Conservation (phyloP, 257 asterid species). For the Forsythia viridissima region DNA sequence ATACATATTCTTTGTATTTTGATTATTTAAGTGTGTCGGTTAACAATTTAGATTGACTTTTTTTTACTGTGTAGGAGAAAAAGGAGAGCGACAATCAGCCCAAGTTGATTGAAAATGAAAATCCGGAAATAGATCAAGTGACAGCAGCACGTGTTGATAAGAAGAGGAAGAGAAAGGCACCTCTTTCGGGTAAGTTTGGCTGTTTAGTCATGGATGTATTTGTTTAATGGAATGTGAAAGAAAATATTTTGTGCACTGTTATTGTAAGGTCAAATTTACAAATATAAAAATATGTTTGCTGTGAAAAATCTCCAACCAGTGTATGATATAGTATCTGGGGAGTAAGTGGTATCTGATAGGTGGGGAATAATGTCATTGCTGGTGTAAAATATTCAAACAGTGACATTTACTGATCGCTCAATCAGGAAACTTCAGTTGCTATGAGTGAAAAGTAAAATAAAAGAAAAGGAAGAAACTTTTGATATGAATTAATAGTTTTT, state of each 20-base stretch:
- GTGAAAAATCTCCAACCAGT: not conserved
- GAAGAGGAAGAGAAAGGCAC: constrained; percentile 77
- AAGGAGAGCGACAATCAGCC: constrained; percentile 37
- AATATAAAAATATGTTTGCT: not conserved
- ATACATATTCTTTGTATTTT: constrained; percentile 13
- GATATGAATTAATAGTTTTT: constrained; percentile 3
- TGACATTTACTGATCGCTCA: not conserved
- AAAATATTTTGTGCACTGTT: not conserved
- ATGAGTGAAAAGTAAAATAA: not conserved
- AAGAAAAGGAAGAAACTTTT: constrained; percentile 1
- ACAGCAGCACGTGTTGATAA: constrained; percentile 29
- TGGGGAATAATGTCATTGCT: not conserved
- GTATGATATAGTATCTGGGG: not conserved
- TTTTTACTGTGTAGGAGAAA: constrained; percentile 40
- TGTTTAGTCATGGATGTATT: not conserved
- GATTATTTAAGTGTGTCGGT: not conserved
- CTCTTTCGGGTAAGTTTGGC: constrained; percentile 38
- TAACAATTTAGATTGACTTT: not conserved
- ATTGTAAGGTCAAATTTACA: not conserved
- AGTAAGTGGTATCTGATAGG: not conserved
- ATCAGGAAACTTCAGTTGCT: not conserved
- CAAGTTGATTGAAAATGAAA: constrained; percentile 36
- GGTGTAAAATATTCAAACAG: not conserved
- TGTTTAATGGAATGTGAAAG: constrained; percentile 1
- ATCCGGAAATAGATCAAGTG: constrained; percentile 28